These are phyloP conservation scores for Tricholoma sp. DNA, from an alignment of 768 basidiomycete species.

Conservation along the genomic window DNA sequence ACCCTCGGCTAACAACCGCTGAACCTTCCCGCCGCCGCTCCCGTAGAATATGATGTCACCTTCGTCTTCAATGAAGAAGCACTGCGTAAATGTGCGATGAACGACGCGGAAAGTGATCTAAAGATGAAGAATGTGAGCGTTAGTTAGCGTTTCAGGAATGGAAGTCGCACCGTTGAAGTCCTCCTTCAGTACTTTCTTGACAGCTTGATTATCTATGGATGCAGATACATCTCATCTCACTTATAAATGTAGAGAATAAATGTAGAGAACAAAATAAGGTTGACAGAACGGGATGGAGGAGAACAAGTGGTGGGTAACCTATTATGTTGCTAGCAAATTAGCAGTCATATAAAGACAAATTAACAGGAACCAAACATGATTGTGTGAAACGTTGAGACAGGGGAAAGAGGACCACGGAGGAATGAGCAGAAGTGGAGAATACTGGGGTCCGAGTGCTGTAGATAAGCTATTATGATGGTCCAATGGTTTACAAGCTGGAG, in stretches of 20 bases:
- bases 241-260: neutral
- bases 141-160: neutral
- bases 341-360: neutral
- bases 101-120: slow-evolving; percentile 56
- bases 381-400: slow-evolving; percentile 53
- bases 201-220: slow-evolving; percentile 44
- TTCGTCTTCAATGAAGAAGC: slow-evolving; percentile 60
- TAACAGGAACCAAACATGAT: slow-evolving; percentile 29
- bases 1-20: slow-evolving; percentile 27
- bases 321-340: neutral
- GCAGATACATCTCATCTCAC: neutral
- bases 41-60: slow-evolving; percentile 61
- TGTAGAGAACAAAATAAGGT: neutral
- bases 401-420: slow-evolving; percentile 52
- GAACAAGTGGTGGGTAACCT: slow-evolving; percentile 60
- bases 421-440: slow-evolving; percentile 54
- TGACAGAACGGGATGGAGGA: slow-evolving; percentile 51
- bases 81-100: slow-evolving; percentile 55
- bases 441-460: slow-evolving; percentile 55
- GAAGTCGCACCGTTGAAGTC: slow-evolving; percentile 45
- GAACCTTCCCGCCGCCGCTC: slow-evolving; percentile 41
- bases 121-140: neutral
- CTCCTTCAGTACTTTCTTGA: slow-evolving; percentile 49
- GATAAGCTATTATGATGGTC: slow-evolving; percentile 62
- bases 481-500: slow-evolving; percentile 40